phyloP scores from a whole-genome alignment of 257 asterid genomes.

The Nyctanthes arbortristis region DNA sequence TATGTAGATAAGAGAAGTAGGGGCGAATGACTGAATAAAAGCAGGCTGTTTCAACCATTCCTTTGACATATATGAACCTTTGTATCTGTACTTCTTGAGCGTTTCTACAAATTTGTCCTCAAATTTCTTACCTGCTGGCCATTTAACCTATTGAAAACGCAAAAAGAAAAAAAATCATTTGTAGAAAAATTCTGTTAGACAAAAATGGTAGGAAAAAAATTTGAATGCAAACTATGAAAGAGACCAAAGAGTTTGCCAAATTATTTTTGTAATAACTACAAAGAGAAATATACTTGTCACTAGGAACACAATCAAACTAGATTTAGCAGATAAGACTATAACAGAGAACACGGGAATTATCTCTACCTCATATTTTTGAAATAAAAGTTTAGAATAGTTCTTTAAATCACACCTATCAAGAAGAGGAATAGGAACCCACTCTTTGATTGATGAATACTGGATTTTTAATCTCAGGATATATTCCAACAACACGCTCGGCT shows the following conservation, averaged over 20 bases:
- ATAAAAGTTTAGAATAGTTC: constrained; percentile 5
- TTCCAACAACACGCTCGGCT: constrained; percentile 88
- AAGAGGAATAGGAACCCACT: constrained; percentile 47
- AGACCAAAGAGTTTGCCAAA: too few relatives aligned
- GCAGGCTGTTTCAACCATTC: constrained; percentile 83
- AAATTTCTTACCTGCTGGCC: constrained; percentile 79
- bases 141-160: constrained; percentile 64
- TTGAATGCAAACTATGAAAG: not conserved
- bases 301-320: too few relatives aligned
- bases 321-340: too few relatives aligned
- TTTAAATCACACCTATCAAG: constrained; percentile 3
- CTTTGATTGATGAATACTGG: constrained; percentile 83
- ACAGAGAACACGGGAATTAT: too few relatives aligned
- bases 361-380: not conserved
- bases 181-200: not conserved
- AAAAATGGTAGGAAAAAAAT: too few relatives aligned
- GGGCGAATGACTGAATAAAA: constrained; percentile 94
- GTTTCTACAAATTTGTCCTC: constrained; percentile 86
- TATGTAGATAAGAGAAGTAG: constrained; percentile 71
- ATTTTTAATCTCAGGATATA: constrained; percentile 96
- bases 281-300: too few relatives aligned
- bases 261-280: too few relatives aligned
- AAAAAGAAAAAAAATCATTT: not conserved
- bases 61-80: constrained; percentile 84
- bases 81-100: constrained; percentile 74